Evolutionary conservation across 352 stramenopile genomes (phyloP).

Genomic region (Phytophthora citricola): DNA sequence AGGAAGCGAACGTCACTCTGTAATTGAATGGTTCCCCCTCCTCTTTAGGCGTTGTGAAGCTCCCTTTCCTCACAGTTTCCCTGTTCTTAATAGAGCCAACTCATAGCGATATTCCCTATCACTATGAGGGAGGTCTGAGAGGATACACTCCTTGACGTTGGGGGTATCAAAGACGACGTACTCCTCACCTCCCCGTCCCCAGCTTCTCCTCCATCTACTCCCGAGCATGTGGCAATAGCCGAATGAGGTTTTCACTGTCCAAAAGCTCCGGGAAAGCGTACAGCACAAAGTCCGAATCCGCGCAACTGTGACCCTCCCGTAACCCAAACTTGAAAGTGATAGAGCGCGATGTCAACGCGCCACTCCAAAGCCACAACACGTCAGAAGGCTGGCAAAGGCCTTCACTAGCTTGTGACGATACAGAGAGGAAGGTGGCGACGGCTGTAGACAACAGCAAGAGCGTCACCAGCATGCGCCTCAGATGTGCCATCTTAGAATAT

Average conservation of each 20-base stretch:
- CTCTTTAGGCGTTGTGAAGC: conserved; percentile 54
- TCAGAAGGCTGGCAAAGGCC: conserved; percentile 45
- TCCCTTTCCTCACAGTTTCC: conserved; percentile 47
- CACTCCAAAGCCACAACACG: conserved; percentile 80
- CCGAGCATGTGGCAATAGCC: conserved; percentile 42
- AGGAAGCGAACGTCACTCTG: conserved; percentile 81
- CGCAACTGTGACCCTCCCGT: conserved; percentile 55
- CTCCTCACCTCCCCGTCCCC: conserved; percentile 38
- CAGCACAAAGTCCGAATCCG: conserved; percentile 59
- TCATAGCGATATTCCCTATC: conserved; percentile 69
- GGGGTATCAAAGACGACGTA: conserved; percentile 29
- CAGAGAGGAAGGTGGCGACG: background rate
- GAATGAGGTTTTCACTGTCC: conserved; percentile 57
- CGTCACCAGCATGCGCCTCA: conserved; percentile 3
- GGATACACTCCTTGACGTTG: conserved; percentile 55
- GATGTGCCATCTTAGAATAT: too few species aligned
- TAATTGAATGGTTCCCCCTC: conserved; percentile 67
- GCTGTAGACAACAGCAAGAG: conserved; percentile 22
- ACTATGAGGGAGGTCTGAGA: conserved; percentile 55
- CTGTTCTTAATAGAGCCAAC: conserved; percentile 45
- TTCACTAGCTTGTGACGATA: conserved; percentile 1
- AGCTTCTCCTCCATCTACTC: conserved; percentile 34
- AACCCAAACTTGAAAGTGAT: conserved; percentile 80
- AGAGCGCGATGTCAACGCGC: conserved; percentile 67
- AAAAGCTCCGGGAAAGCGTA: conserved; percentile 58